These are phyloP conservation scores for Carnegiea gigantea DNA, from an alignment of 179 eudicot genomes.

Conservation along the genomic window DNA sequence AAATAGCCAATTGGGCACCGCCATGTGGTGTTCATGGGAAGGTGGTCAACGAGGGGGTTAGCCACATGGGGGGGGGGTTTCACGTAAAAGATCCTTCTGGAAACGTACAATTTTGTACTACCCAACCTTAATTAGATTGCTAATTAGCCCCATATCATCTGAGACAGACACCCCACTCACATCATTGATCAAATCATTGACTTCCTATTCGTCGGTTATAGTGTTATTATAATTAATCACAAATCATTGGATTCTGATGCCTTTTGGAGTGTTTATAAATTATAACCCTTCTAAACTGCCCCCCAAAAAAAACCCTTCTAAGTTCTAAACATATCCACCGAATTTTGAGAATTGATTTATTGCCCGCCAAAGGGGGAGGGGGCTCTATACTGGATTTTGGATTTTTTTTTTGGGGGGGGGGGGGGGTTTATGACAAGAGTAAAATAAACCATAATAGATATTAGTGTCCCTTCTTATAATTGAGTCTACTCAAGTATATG, in stretches of 20 bases:
- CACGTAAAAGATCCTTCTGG: not conserved
- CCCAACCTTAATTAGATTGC: slow-evolving; percentile 1
- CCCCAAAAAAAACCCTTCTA: not conserved
- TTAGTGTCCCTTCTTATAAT: too few species aligned
- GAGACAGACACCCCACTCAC: not conserved
- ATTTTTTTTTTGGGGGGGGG: too few species aligned
- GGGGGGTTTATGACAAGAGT: too few species aligned
- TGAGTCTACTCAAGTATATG: too few species aligned
- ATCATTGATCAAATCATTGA: slow-evolving; percentile 2
- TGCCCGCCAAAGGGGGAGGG: too few species aligned
- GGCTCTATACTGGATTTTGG: too few species aligned
- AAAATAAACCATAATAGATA: too few species aligned
- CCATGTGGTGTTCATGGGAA: not conserved
- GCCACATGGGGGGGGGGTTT: not conserved
- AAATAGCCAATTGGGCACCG: not conserved
- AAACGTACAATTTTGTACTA: slow-evolving; percentile 6
- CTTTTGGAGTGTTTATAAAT: not conserved
- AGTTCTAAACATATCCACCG: not conserved
- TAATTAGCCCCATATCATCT: not conserved
- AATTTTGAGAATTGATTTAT: too few species aligned
- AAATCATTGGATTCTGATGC: not conserved
- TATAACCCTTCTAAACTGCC: not conserved
- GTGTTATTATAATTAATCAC: not conserved
- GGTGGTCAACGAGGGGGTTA: not conserved
- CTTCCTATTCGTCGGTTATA: not conserved